Base-by-base conservation (phyloP, 164 flowering plant genomes). In the Vitis vinifera region DNA sequence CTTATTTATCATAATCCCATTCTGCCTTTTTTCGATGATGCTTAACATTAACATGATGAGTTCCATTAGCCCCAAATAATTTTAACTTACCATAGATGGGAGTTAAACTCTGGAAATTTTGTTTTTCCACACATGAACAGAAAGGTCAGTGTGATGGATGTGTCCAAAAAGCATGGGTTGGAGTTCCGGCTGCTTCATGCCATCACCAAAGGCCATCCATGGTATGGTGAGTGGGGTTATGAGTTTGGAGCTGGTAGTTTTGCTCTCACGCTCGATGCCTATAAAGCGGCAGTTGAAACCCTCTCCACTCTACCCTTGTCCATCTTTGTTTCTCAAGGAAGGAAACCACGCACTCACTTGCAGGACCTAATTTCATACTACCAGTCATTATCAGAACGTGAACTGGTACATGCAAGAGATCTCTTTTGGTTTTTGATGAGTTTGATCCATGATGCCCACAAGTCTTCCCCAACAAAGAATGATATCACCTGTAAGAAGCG, bases 161-260 rank as follows among this genome's bases (percentile, higher is more conserved):
- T 89, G 2, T 93, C 98, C 6, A 93, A 82, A 73, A 93, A 93
- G 76, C 85, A 79, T 31, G 93, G 97, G 1, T 13, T 89, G 76
- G 96, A 93, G 57, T 89, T 84, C 65, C 82, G 94, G 44, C 80
- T 91, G 14, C 86, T 93, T 67, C 91, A 93, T 80, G 91, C 93
- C 1, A 72, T 91, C n/a, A 79, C 83, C 17, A 82, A 79, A 51
- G 91, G 91, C 44, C 84, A 74, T 68, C 82, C 97, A 0, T 91
- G 98, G 98, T 93, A 91, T 84, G 93, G 94, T 17, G 69, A 87
- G 3, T 93, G 98, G 98, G 98, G 94, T 29, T 91, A 84, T 72
- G 84, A 89, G 69, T 91, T 91, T 78, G 94, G 93, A 31, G 76
- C 88, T 17, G 98, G 98, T 15, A 89, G 98, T 67, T 93, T 76